These are phyloP conservation scores for Elaeis oleifera DNA, from an alignment of 202 grass and related monocot species.

Conservation along the genomic window DNA sequence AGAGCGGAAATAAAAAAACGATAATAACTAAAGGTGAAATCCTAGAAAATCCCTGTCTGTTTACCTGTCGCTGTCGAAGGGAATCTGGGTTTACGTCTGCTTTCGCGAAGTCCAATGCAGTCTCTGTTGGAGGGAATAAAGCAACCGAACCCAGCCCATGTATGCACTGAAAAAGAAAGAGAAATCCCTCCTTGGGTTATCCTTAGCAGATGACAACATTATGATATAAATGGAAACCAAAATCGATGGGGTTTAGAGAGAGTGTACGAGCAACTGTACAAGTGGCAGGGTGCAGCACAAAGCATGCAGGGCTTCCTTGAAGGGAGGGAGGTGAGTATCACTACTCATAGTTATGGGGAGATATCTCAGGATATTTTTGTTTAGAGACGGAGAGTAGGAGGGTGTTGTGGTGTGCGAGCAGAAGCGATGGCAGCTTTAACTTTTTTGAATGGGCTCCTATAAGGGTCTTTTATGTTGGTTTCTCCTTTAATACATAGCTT, in stretches of 20 bases:
- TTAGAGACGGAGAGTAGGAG: not conserved
- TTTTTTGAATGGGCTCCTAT: conserved; percentile 1
- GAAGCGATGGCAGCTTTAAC: conserved; percentile 8
- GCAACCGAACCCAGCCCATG: conserved; percentile 20
- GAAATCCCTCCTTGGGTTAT: not conserved
- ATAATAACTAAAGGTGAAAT: not conserved
- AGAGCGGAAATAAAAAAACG: not conserved
- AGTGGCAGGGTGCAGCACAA: conserved; percentile 18
- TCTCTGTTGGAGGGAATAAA: conserved; percentile 58
- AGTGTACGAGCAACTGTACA: conserved; percentile 8
- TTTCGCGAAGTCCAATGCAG: conserved; percentile 60
- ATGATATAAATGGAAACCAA: not conserved
- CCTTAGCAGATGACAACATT: not conserved
- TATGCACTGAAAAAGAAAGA: not conserved
- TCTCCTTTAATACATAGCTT: not conserved
- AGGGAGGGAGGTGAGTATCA: no score
- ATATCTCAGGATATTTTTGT: no score
- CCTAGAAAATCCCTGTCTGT: conserved; percentile 18
- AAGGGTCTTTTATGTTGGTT: conserved; percentile 20
- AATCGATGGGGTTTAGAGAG: not conserved
- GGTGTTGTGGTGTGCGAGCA: no score
- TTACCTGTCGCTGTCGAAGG: conserved; percentile 48
- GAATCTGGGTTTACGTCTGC: conserved; percentile 83
- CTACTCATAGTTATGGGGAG: no score
- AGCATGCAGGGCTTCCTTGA: conserved; percentile 16